Conservation (phyloP, 169 alveolate species). For the Plasmodium ovale region DNA sequence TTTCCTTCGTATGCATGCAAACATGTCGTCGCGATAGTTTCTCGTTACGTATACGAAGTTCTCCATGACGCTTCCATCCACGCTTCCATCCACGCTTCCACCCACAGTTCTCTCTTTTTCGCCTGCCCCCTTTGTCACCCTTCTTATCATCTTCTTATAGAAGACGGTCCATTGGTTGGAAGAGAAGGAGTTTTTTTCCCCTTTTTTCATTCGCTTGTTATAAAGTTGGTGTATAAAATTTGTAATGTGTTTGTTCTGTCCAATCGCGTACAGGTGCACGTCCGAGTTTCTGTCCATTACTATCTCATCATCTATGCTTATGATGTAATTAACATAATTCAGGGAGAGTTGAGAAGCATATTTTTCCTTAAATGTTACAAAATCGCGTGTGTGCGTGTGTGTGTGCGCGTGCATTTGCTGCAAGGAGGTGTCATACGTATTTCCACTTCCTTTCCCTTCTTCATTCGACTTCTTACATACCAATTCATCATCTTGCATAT, state of each 20-base stretch:
- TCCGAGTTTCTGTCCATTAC: constrained; percentile 42
- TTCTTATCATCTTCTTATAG: constrained; percentile 28
- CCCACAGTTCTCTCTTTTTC: too few species aligned
- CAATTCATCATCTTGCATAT: background rate
- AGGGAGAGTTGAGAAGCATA: background rate
- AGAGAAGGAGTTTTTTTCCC: constrained; percentile 10
- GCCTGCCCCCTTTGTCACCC: background rate
- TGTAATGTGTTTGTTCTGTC: constrained; percentile 54
- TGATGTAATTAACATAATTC: constrained; percentile 30
- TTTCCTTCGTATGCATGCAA: constrained; percentile 11
- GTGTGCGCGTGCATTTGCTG: background rate
- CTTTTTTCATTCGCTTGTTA: background rate
- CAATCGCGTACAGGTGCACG: constrained; percentile 56
- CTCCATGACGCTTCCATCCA: background rate
- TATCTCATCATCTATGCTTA: constrained; percentile 32
- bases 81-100: too few species aligned
- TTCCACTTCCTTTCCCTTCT: background rate
- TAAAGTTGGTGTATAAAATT: constrained; percentile 36
- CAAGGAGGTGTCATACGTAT: background rate
- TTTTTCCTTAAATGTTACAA: constrained; percentile 7
- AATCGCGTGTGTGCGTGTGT: background rate
- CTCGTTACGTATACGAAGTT: constrained; percentile 53
- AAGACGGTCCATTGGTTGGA: constrained; percentile 69
- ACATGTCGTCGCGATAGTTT: constrained; percentile 9
- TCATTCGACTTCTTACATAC: background rate